Base-by-base conservation (phyloP, 2,329 filamentous ascomycete genomes). In the Thelonectria olida region DNA sequence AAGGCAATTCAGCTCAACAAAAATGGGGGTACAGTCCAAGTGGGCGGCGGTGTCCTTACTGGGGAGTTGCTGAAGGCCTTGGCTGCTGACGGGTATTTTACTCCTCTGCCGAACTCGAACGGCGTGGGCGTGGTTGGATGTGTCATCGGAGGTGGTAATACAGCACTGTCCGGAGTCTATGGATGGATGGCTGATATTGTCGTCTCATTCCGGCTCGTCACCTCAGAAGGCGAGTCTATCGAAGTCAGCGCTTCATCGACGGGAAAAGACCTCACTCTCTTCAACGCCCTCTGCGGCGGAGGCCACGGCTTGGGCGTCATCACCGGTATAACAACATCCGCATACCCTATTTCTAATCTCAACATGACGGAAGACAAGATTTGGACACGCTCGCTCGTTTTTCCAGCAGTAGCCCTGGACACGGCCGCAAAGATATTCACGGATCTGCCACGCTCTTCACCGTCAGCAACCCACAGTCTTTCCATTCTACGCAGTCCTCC, bases 271-370 rank as follows among this genome's bases (percentile, higher is more conserved):
- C 64, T 65, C 7, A 56, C 57, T 1, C 61, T 79, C 0, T 79
- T 75, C 62, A 61, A 74, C 9, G 66, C 67, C 2, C 63, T 79
- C 1, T 67, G 75, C 15, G 77, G 77, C 2, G 75, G 72, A 6
- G 77, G 77, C 1, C 74, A 75, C 20, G 77, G 77, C 0, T 53
- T 79, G 0, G 72, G 74, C 2, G 67, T 77, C 5, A 66, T 79
- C 9, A 73, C 71, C 0, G 64, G 71, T n/a, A 28, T 74, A 0
- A 76, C 67, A 0, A 64, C 76, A 8, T 58, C 57, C 0, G 65
- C 55, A 0, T 75, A 69, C 17, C 64, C 66, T 5, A 59, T 79
- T 0, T 56, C 68, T 0, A 31, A 38, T 5, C 69, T 79, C 7
- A 47, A 62, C n/a, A 58, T 79, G 51, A 52, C 65, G 0, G 69